Evolutionary conservation across 495 filamentous ascomycete species (phyloP).

Genomic region (Daldinia bambusicola): DNA sequence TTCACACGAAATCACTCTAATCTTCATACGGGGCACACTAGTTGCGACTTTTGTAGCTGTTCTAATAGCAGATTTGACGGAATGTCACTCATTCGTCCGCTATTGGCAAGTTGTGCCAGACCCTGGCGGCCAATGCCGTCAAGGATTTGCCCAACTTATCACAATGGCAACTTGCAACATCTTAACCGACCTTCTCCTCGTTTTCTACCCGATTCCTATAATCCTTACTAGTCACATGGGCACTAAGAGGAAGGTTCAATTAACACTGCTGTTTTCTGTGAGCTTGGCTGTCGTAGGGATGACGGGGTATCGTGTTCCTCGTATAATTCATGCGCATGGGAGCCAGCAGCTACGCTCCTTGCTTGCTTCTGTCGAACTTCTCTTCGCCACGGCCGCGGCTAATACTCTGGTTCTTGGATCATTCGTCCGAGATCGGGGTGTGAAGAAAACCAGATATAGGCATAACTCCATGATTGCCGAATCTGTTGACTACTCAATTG

Average conservation of each 20-base stretch:
- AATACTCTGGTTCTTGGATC: constrained; percentile 84
- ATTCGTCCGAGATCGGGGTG: constrained; percentile 80
- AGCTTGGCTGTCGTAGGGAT: constrained; percentile 79
- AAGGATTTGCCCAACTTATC: constrained; percentile 84
- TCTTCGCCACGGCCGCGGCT: constrained; percentile 79
- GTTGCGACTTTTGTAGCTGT: constrained; percentile 79
- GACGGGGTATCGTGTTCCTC: constrained; percentile 79
- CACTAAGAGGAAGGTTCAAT: constrained; percentile 68
- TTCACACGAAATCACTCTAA: constrained; percentile 72
- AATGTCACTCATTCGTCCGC: constrained; percentile 84
- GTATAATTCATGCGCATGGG: constrained; percentile 69
- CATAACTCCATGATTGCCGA: constrained; percentile 59
- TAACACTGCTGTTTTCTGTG: constrained; percentile 82
- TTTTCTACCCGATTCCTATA: constrained; percentile 88
- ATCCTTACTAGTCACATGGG: constrained; percentile 78
- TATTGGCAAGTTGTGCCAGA: constrained; percentile 95
- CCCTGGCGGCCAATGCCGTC: constrained; percentile 83
- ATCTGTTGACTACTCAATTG: constrained; percentile 57
- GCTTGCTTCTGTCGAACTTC: constrained; percentile 78
- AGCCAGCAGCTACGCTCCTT: constrained; percentile 80
- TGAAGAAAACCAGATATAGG: constrained; percentile 81
- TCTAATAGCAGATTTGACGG: constrained; percentile 80
- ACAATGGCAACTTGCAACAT: constrained; percentile 89
- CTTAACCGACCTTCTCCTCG: constrained; percentile 85
- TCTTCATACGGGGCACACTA: constrained; percentile 78